A percentile compares a stretch with the other conserved stretches of the same genome.
Evolutionary conservation across 768 basidiomycete genomes (phyloP).

Genomic region (Termitomyces sp.): DNA sequence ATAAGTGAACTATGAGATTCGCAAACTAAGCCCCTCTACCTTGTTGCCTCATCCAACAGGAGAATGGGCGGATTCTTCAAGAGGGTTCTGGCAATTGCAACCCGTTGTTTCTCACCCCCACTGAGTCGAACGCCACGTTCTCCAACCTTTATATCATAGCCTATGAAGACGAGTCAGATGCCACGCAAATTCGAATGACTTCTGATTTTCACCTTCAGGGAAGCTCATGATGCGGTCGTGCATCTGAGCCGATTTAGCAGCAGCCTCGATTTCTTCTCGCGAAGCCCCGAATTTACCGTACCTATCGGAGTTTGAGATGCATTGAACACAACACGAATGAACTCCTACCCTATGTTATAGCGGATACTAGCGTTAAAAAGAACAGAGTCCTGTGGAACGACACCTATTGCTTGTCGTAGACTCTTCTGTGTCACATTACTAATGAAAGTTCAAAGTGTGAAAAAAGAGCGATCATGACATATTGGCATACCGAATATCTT

Average conservation of each 20-base stretch:
- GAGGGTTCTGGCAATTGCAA: constrained; percentile 82
- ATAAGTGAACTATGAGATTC: background rate
- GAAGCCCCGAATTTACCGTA: constrained; percentile 75
- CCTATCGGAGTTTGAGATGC: constrained; percentile 23
- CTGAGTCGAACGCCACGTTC: constrained; percentile 81
- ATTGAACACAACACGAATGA: background rate
- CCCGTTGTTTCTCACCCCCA: constrained; percentile 88
- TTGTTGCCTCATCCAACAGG: constrained; percentile 74
- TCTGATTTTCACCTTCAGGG: constrained; percentile 49
- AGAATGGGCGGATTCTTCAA: constrained; percentile 82
- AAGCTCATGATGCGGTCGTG: constrained; percentile 81
- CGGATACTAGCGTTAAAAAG: constrained; percentile 66
- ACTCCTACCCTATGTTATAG: constrained; percentile 64
- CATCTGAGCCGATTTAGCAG: constrained; percentile 80
- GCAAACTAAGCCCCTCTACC: constrained; percentile 26
- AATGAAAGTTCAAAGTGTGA: background rate
- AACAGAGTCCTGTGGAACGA: constrained; percentile 83
- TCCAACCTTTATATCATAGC: constrained; percentile 84
- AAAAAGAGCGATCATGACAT: background rate
- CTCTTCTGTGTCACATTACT: constrained; percentile 80
- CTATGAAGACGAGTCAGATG: constrained; percentile 17
- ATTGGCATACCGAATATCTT: constrained; percentile 58
- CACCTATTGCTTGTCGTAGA: constrained; percentile 76
- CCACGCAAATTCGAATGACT: background rate
- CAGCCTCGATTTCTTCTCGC: constrained; percentile 69